Evolutionary conservation across 129 eudicot species (phyloP), one percentile per base, ranked within the genome.

Genomic region (Chrysanthemum makinoi): DNA sequence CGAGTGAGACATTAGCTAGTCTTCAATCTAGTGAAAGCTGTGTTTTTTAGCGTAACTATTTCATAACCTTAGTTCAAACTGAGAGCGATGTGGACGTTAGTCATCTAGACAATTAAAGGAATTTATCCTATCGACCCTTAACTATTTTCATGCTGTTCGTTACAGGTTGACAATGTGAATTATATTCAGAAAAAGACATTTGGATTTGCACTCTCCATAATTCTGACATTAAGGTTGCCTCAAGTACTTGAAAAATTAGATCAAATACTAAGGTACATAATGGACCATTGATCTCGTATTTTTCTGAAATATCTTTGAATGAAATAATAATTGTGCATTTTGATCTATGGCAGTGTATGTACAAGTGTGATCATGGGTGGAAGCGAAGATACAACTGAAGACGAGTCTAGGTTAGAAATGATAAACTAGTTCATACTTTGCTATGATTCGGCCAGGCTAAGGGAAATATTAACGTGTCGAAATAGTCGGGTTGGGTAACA

Each of bases 201-300:
- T 65, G 95, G 95, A 50, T 74, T 89, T 46, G 95, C 95, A 62
- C 96, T 92, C 66, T 92, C 98, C 63, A 82, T 89, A 24, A 87
- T 89, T 64, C 73, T 94, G 70, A 87, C 99, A 15, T 68, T 94
- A 78, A 79, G 96, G 74, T 48, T 87, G 86, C 96, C 96, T 79
- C 99, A 94, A 86, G 92, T 94, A 22, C 89, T 90, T 61, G 96
- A 90, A 80, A 89, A 88, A 58, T 89, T 94, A 51, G 99, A 94
- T 77, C 99, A 84, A 84, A 94, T 89, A 55, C 82, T 94, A 46
- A 87, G 96, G 99, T 94, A 87, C 63, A 49, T 75, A 50, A 68
- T 20, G 52, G 5, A 20, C 65, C 26, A 17, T 33, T 43, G 54
- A 57, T 70, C 71, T 60, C 10, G 18, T 43, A 50, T 14, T 35